phyloP scores from a whole-genome alignment of 1,139 yeast genomes.

The Geotrichum macrosporum region DNA sequence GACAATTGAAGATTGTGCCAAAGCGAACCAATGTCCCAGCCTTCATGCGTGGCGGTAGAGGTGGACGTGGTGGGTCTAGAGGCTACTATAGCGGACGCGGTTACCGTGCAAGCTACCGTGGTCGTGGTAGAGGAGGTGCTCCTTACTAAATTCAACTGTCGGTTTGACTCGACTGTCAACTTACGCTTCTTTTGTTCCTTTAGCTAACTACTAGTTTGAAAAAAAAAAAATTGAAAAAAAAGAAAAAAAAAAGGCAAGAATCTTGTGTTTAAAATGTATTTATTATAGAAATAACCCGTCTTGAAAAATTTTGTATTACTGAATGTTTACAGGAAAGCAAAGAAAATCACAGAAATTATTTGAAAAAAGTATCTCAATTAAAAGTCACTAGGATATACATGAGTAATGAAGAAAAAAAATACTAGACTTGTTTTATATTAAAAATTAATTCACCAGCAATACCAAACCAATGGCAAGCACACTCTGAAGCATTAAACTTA shows the following conservation, averaged over 20 bases:
- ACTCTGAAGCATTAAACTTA: not conserved
- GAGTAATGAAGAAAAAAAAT: not conserved
- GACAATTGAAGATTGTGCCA: slow-evolving; percentile 65
- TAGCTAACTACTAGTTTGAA: too few relatives aligned
- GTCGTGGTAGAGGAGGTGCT: slow-evolving; percentile 35
- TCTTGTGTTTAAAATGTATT: too few relatives aligned
- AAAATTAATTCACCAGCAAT: not conserved
- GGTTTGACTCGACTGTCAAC: too few relatives aligned
- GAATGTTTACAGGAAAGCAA: too few relatives aligned
- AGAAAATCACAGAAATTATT: not conserved
- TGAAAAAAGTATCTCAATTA: not conserved
- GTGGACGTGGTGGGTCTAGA: slow-evolving; percentile 39
- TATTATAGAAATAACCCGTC: too few relatives aligned
- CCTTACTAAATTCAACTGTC: slow-evolving; percentile 39
- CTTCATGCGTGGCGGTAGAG: slow-evolving; percentile 48
- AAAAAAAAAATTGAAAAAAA: too few relatives aligned
- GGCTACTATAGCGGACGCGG: slow-evolving; percentile 45
- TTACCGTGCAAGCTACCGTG: slow-evolving; percentile 41
- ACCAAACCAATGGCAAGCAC: not conserved
- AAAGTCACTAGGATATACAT: not conserved
- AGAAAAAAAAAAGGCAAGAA: too few relatives aligned
- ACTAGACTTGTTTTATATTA: not conserved
- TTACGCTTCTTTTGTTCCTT: too few relatives aligned
- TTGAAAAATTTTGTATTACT: too few relatives aligned
- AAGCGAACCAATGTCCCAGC: slow-evolving; percentile 75